Conservation (phyloP, 495 filamentous ascomycete species). For the Aspergillus carlsbadensis region DNA sequence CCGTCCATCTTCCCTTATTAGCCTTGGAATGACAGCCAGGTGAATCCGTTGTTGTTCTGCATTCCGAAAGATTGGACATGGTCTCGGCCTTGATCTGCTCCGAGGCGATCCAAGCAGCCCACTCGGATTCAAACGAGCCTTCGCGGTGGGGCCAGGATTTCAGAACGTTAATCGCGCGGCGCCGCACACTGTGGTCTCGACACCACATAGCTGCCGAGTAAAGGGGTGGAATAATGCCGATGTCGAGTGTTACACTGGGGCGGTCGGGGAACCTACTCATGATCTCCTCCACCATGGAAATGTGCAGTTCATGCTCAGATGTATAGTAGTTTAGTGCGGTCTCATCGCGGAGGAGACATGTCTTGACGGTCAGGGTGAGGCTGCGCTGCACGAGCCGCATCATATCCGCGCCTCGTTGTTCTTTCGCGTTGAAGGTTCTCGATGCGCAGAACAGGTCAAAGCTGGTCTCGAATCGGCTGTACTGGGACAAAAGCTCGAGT, state of each 20-base stretch:
- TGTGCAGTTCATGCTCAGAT: not conserved
- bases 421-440: not conserved
- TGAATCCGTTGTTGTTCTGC: not conserved
- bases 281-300: constrained; percentile 5
- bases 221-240: constrained; percentile 36
- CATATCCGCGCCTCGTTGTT: constrained; percentile 13
- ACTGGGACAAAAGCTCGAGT: not conserved
- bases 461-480: not conserved
- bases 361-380: constrained; percentile 12
- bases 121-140: constrained; percentile 42
- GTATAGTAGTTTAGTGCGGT: not conserved
- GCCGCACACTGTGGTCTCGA: constrained; percentile 36
- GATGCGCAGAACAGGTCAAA: not conserved
- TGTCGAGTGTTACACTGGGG: constrained; percentile 18
- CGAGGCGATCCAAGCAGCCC: not conserved
- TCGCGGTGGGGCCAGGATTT: constrained; percentile 40
- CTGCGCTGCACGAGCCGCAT: constrained; percentile 13
- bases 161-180: constrained; percentile 39
- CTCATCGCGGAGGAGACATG: constrained; percentile 4
- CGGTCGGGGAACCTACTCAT: constrained; percentile 10
- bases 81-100: not conserved
- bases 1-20: not conserved
- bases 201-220: constrained; percentile 49
- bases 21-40: not conserved
- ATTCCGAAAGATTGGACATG: not conserved